Base-by-base conservation (phyloP, 331 rosid species). In the Acacia pycnantha region DNA sequence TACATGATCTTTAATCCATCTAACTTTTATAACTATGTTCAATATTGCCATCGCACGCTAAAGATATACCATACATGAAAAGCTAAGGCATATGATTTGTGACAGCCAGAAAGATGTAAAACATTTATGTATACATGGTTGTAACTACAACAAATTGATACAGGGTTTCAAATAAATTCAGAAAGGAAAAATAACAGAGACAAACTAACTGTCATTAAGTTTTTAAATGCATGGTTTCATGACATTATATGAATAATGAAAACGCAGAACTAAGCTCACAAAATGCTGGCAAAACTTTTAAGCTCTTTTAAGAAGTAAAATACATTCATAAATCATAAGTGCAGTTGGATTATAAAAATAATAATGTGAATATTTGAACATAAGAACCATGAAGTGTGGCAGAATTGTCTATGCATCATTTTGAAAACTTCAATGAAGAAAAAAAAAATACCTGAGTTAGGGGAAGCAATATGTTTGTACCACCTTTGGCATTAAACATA, bases 381-480 rank as follows among this genome's bases (percentile, higher is more conserved):
- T 74, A 67, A 78, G 64, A 48, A 61, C 46, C 80, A 62, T 35
- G 58, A 67, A 75, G 68, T 59, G 83, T 78, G 78, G 70, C 74
- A 84, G 35, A 70, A 62, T 59, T 29, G 44, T 73, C 18, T 40
- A 82, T 40, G 40, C 46, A 58, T 56, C 74, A 80, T 74, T 27
- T 67, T 70, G 79, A 74, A 83, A 70, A 41, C 26, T 6, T 77
- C 29, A 73, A 53, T 21, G 31, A 44, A 8, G 41, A 8, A 24
- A 75, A 43, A 77, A 41, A 61, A 53, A 44, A 70, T 85, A 95
- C 98, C 92, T 89, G 91, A 83, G 85, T 85, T 78, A 95, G 79
- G 73, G 99, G 93, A 86, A 82, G 94, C 91, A 89, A 72, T 82
- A 93, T 95, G 88, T 92, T 90, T 14, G 99, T 93, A 76, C 90